These are phyloP conservation scores for Globisporangium paroecandrum DNA, from an alignment of 352 stramenopile genomes.

Conservation along the genomic window DNA sequence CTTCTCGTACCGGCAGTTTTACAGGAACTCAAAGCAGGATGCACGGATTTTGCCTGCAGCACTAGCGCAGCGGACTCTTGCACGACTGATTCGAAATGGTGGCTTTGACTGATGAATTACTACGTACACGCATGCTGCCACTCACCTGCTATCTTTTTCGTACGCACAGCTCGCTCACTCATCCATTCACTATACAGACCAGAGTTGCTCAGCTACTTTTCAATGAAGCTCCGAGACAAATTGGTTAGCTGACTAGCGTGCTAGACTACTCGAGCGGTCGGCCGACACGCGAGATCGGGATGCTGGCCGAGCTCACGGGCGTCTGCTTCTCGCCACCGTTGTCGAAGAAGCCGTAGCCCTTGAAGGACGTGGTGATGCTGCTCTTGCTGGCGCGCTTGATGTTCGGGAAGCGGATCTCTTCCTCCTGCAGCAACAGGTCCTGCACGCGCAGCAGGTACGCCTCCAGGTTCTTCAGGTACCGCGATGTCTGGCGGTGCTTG, in stretches of 20 bases:
- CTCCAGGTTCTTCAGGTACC: conserved; percentile 84
- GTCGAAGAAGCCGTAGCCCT: conserved; percentile 83
- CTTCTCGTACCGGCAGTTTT: too few species aligned
- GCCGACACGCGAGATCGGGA: conserved; percentile 14
- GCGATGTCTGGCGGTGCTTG: conserved; percentile 77
- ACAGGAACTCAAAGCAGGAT: too few species aligned
- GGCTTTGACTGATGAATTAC: too few species aligned
- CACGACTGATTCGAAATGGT: too few species aligned
- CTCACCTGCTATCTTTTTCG: too few species aligned
- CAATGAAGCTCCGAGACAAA: not conserved
- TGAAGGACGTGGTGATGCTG: conserved; percentile 40
- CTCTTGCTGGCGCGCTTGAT: conserved; percentile 44
- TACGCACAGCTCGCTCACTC: too few species aligned
- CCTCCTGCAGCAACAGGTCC: conserved; percentile 73
- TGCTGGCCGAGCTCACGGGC: conserved; percentile 4
- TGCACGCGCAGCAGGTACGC: conserved; percentile 76
- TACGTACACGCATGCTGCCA: too few species aligned
- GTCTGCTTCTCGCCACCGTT: conserved; percentile 13
- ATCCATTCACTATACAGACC: too few species aligned
- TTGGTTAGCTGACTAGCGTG: not conserved
- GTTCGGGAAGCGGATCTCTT: conserved; percentile 75
- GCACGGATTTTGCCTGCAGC: too few species aligned
- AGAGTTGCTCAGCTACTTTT: not conserved
- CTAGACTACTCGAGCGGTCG: conserved; percentile 6
- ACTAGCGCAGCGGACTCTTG: too few species aligned